Conservation (phyloP, 73 alveolate genomes). For the Uronychia setigera region DNA sequence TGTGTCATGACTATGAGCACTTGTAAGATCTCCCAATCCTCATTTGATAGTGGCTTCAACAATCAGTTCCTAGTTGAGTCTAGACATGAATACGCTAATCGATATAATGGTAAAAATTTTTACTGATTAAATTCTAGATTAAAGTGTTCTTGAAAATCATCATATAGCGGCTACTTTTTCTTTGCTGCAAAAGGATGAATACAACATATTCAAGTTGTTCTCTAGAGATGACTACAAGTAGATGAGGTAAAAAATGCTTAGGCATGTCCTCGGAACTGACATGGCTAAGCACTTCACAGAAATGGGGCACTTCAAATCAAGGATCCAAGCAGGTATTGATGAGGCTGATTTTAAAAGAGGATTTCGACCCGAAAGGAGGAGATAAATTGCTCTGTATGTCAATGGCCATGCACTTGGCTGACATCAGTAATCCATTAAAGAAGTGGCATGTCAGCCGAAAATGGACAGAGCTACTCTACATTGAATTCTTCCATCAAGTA, state of each 20-base stretch:
- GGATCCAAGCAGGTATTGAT: slow-evolving; percentile 40
- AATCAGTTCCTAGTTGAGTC: slow-evolving; percentile 75
- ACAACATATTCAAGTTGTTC: slow-evolving; percentile 47
- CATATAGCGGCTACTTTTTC: slow-evolving; percentile 54
- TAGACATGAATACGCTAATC: slow-evolving; percentile 70
- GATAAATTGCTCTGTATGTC: slow-evolving; percentile 66
- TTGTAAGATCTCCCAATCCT: slow-evolving; percentile 42
- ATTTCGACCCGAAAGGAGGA: slow-evolving; percentile 62
- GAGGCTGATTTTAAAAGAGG: slow-evolving; percentile 5
- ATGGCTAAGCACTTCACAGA: slow-evolving; percentile 86
- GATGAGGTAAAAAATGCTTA: slow-evolving; percentile 72
- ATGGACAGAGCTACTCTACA: slow-evolving; percentile 90
- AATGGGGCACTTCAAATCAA: slow-evolving; percentile 55
- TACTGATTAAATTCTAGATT: background rate
- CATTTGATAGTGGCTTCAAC: slow-evolving; percentile 62
- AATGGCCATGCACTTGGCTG: slow-evolving; percentile 83
- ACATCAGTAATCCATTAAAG: slow-evolving; percentile 86
- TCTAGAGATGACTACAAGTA: slow-evolving; percentile 57
- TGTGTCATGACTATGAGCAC: slow-evolving; percentile 87
- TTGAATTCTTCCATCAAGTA: slow-evolving; percentile 90
- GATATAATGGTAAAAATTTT: slow-evolving; percentile 80
- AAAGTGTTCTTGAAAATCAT: slow-evolving; percentile 26
- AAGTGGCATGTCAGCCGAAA: slow-evolving; percentile 67
- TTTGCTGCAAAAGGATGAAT: slow-evolving; percentile 18
- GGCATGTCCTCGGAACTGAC: slow-evolving; percentile 82